phyloP scores from a whole-genome alignment of 2,329 filamentous ascomycete species.

The Dryadomyces sulphureus region DNA sequence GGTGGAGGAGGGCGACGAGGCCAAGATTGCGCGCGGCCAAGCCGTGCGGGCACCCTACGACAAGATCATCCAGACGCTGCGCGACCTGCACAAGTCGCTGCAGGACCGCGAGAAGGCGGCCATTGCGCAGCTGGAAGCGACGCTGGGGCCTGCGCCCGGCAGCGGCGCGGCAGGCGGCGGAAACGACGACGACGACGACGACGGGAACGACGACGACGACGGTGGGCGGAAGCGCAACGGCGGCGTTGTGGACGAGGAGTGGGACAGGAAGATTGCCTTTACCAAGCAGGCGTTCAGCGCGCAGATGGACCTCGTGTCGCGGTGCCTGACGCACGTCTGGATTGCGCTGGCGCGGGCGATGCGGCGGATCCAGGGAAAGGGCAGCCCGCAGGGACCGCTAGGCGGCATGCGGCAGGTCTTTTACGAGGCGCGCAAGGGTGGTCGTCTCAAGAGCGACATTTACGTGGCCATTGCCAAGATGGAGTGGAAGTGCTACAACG shows the following conservation, averaged over 20 bases:
- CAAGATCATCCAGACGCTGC: conserved; percentile 71
- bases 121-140: conserved; percentile 40
- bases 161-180: conserved; percentile 7
- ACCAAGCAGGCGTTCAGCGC: conserved; percentile 53
- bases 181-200: conserved; percentile 16
- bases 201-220: conserved; percentile 16
- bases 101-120: conserved; percentile 48
- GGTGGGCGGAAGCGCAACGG: conserved; percentile 32
- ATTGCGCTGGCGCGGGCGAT: conserved; percentile 88
- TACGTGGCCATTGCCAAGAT: conserved; percentile 89
- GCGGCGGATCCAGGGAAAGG: conserved; percentile 83
- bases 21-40: conserved; percentile 59
- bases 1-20: conserved; percentile 61
- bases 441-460: conserved; percentile 82
- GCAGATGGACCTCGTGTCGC: conserved; percentile 63
- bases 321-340: conserved; percentile 86
- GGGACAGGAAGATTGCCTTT: conserved; percentile 44
- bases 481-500: conserved; percentile 92
- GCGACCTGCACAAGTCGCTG: conserved; percentile 64
- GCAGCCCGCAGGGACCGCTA: conserved; percentile 38
- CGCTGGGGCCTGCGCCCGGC: conserved; percentile 18
- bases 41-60: conserved; percentile 75
- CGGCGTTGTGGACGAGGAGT: conserved; percentile 22
- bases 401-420: conserved; percentile 77
- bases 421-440: conserved; percentile 71